Percentiles rank a stretch among this genome's conserved stretches.
phyloP scores from a whole-genome alignment of 1,284 basidiomycete genomes.

The Leccinum griseonigrum region DNA sequence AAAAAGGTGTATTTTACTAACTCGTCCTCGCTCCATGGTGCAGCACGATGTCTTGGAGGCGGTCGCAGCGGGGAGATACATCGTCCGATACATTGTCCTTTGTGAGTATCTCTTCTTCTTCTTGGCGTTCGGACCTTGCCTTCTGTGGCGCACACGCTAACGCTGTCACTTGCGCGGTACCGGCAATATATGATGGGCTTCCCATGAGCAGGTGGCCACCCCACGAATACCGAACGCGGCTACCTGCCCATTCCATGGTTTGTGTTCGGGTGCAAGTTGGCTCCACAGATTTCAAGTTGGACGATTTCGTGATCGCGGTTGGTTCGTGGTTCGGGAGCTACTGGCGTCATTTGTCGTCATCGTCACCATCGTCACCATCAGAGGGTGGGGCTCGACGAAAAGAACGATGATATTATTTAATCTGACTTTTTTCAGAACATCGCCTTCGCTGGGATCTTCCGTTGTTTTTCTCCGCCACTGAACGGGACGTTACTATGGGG shows the following conservation, averaged over 20 bases:
- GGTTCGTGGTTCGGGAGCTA: neutral
- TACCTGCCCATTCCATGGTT: slow-evolving; percentile 58
- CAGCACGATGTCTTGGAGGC: slow-evolving; percentile 84
- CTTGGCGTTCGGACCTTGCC: neutral
- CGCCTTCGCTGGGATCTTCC: neutral
- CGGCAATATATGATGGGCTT: slow-evolving; percentile 9
- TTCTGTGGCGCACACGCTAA: slow-evolving; percentile 17
- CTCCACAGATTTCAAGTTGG: neutral
- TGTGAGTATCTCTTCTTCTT: slow-evolving; percentile 46
- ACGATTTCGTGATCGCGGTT: neutral
- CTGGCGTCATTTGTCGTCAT: neutral
- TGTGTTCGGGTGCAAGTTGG: neutral
- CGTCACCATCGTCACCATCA: neutral
- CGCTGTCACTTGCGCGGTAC: slow-evolving; percentile 11
- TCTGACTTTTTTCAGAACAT: neutral
- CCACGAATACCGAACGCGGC: slow-evolving; percentile 84
- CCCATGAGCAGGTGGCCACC: slow-evolving; percentile 55
- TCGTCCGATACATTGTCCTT: slow-evolving; percentile 62
- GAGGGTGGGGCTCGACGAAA: neutral
- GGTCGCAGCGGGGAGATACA: slow-evolving; percentile 55
- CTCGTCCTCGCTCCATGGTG: neutral
- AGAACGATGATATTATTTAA: neutral
- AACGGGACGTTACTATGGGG: neutral
- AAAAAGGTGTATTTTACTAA: slow-evolving; percentile 9
- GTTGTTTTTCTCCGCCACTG: neutral